Conservation (phyloP, 148 eudicot species). For the Gaultheria prostrata region DNA sequence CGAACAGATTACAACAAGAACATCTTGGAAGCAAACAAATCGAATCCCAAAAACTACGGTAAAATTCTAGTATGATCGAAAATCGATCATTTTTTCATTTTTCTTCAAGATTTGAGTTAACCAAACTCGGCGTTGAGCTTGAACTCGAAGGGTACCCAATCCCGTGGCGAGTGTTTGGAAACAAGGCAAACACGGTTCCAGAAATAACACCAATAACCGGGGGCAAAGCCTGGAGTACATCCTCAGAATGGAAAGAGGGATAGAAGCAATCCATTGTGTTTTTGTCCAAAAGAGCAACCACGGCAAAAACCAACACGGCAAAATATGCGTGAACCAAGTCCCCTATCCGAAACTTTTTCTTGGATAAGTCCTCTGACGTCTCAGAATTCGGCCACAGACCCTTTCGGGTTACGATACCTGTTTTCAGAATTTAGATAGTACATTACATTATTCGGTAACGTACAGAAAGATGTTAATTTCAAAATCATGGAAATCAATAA, state of each 20-base stretch:
- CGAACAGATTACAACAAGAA: background rate
- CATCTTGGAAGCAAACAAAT: background rate
- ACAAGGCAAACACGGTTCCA: slow-evolving; percentile 46
- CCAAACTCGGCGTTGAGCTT: background rate
- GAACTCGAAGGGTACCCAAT: slow-evolving; percentile 54
- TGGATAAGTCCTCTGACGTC: slow-evolving; percentile 28
- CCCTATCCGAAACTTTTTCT: slow-evolving; percentile 42
- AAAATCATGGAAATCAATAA: background rate
- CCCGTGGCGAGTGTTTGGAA: slow-evolving; percentile 71
- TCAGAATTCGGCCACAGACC: slow-evolving; percentile 53
- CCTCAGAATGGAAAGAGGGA: slow-evolving; percentile 49
- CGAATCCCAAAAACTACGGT: background rate
- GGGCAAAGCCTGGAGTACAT: slow-evolving; percentile 63
- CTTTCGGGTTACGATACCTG: slow-evolving; percentile 43
- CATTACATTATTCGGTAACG: too few relatives aligned
- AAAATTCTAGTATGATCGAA: background rate
- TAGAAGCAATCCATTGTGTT: slow-evolving; percentile 63
- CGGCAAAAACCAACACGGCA: slow-evolving; percentile 50
- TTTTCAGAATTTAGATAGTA: background rate
- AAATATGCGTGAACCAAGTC: slow-evolving; percentile 72
- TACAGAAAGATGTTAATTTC: background rate
- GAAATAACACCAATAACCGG: slow-evolving; percentile 57
- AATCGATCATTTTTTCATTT: background rate
- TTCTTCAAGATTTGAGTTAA: background rate
- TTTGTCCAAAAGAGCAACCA: slow-evolving; percentile 53